Conservation (phyloP, 345 rosid genomes). For the Durio zibethinus region DNA sequence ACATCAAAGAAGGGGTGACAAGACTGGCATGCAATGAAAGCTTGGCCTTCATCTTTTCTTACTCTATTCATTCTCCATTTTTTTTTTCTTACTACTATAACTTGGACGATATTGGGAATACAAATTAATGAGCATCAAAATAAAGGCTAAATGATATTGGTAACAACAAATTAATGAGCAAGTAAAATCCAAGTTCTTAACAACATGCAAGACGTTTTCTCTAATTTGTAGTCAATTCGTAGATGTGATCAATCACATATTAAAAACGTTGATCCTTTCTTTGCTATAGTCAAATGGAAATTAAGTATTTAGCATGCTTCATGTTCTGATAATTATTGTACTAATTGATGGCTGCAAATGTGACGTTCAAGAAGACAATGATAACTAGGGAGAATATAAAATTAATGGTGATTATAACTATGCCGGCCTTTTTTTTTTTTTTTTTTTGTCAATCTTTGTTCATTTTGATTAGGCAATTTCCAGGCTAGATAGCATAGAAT, state of each 20-base stretch:
- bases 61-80: neutral
- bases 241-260: neutral
- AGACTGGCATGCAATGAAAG: neutral
- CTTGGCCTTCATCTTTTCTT: neutral
- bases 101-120: neutral
- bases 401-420: neutral
- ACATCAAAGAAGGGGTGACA: neutral
- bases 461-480: neutral
- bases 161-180: neutral
- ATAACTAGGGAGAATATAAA: neutral
- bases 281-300: neutral
- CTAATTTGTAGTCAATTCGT: neutral
- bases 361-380: slow-evolving; percentile 2
- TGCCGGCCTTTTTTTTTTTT: neutral
- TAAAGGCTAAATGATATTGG: neutral
- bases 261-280: neutral
- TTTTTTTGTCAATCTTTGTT: neutral
- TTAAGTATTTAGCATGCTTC: neutral
- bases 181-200: neutral
- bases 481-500: neutral
- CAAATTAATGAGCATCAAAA: neutral
- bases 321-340: neutral
- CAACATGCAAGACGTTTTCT: neutral
- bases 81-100: neutral
- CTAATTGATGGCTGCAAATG: neutral